A percentile compares a stretch with the other conserved stretches of the same genome.
phyloP scores from a whole-genome alignment of 1,284 basidiomycete genomes.

The Mycena sp. region DNA sequence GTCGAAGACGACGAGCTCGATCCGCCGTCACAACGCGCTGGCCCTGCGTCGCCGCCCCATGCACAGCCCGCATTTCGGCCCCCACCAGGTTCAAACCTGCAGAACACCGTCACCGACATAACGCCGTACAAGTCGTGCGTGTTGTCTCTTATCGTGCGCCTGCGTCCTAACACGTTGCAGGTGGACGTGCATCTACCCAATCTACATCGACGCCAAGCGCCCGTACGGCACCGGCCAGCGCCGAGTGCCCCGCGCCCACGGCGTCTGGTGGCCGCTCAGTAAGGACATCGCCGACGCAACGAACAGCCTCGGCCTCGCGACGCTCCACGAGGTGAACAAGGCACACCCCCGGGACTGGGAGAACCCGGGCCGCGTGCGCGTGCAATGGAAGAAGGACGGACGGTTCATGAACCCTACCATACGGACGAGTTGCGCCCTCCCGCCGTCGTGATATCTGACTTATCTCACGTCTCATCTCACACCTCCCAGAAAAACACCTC shows the following conservation, averaged over 20 bases:
- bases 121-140: conserved; percentile 83
- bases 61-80: conserved; percentile 41
- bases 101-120: conserved; percentile 68
- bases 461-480: neutral
- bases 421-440: conserved; percentile 78
- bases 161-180: conserved; percentile 50
- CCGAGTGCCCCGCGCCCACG: conserved; percentile 80
- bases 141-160: conserved; percentile 19
- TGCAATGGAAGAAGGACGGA: conserved; percentile 89
- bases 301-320: conserved; percentile 77
- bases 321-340: conserved; percentile 89
- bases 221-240: conserved; percentile 86
- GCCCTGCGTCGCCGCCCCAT: conserved; percentile 62
- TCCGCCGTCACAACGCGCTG: conserved; percentile 46
- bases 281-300: conserved; percentile 92
- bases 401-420: conserved; percentile 75
- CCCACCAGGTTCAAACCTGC: conserved; percentile 34
- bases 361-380: conserved; percentile 92
- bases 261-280: conserved; percentile 95
- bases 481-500: conserved; percentile 79
- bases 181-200: conserved; percentile 96
- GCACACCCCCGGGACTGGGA: conserved; percentile 96
- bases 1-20: conserved; percentile 55
- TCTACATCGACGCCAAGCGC: conserved; percentile 96
- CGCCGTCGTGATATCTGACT: neutral